Evolutionary conservation across 306 rosid genomes (phyloP), one percentile per base, ranked within the genome.

Genomic region (Rosa chinensis): DNA sequence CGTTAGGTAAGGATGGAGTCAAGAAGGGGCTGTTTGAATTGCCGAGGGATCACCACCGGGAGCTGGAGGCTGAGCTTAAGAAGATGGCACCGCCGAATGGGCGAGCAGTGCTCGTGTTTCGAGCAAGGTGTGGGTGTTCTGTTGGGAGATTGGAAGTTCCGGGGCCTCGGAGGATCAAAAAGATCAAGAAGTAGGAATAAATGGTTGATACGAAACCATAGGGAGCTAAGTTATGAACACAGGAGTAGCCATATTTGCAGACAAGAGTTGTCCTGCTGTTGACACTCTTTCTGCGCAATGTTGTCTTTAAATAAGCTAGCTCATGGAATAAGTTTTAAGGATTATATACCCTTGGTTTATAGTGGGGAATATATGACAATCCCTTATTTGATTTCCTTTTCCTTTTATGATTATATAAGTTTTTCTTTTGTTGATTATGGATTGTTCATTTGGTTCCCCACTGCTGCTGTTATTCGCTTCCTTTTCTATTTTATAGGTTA

Each of bases 141-240:
- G 93, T 93, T 76, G 99, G 99, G 69, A 90, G 94, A 80, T 83
- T 96, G 88, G 99, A 96, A 86, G 98, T 96, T 82, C 97, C 97
- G 0, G 99, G 98, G 43, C 87, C 93, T 3, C 88, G 78, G 92
- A 93, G 82, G 88, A 80, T 62, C 10, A 82, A 87, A 21, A 96
- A 90, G 97, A 88, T 90, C 91, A 96, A 93, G 92, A 93, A 92
- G 89, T 96, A 91, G 96, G 70, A 76, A 62, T 70, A 20, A 9
- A 43, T 35, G 74, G 40, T 58, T 10, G 45, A 68, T 76, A 86
- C 11, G 20, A 80, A 32, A 52, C 72, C 85, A 80, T 85, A 87
- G 90, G 81, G 77, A 74, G 75, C 68, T 78, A 50, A 76, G 78
- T 43, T 48, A 77, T 69, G 58, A 44, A 71, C 79, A 87, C 84